Evolutionary conservation across 768 basidiomycete genomes (phyloP), one percentile per base, ranked within the genome.

Genomic region (Pisolithus sp.): DNA sequence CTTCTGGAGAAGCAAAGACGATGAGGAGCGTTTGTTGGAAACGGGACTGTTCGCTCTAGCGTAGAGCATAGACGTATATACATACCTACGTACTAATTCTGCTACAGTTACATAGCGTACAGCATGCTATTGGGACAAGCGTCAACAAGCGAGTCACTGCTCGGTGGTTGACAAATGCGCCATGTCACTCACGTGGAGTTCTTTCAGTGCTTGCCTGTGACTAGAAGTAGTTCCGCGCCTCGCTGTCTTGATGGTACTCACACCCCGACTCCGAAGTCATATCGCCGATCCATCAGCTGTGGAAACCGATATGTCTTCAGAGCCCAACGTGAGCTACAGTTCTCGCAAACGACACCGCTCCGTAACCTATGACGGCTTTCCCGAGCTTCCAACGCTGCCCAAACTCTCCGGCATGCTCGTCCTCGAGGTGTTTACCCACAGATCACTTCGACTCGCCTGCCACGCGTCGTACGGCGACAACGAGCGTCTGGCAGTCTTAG

Each of bases 341-440:
- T 61, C 63, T 42, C 63, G 72, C 63, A 76, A 75, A 59, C 73
- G 72, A 48, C 66, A 69, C 48, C 68, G 67, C 52, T 66, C 69
- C 48, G 43, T 61, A 53, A 69, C 63, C 51, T 61, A 61, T 51
- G 61, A 41, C 21, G 50, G 30, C 23, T 44, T 58, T 46, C 63
- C 58, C 53, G 65, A 64, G 51, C 60, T 68, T 48, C 78, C 76
- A 46, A 69, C 70, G 21, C 62, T 79, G 54, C 85, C 80, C 42
- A 73, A 71, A 62, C 70, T 79, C 52, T 71, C 72, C 28, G 74
- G 73, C 51, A 79, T 83, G 47, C 68, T 80, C 36, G 70, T 82
- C 57, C 76, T 89, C 48, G 78, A 85, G 57, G 81, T 86, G 48
- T 87, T 78, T 59, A 86, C 84, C 12, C 86, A 89, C 62, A 75